Percentiles rank a stretch among this genome's conserved stretches.
Evolutionary conservation across 352 stramenopile genomes (phyloP).

Genomic region (Phytopythium montanum): DNA sequence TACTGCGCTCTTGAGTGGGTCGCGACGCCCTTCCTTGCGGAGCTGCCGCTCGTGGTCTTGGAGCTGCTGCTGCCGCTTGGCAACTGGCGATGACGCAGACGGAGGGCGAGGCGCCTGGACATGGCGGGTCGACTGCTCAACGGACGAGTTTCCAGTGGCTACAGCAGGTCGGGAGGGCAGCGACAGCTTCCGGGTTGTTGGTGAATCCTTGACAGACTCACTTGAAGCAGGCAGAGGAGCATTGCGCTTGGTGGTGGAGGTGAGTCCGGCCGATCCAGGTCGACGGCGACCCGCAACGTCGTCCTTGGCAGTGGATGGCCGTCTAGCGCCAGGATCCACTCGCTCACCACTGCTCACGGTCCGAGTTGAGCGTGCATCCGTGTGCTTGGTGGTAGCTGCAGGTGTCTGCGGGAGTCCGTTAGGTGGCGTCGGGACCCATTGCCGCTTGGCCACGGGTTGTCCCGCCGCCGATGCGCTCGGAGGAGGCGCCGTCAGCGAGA

Average conservation of each 20-base stretch:
- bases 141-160: neutral
- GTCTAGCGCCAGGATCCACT: neutral
- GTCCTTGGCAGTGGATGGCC: neutral
- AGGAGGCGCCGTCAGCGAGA: neutral
- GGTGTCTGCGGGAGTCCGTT: constrained; percentile 12
- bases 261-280: neutral
- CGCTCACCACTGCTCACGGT: neutral
- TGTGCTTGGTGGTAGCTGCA: neutral
- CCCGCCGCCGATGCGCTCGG: neutral
- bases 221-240: neutral
- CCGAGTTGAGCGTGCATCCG: neutral
- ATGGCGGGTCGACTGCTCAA: neutral
- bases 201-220: neutral
- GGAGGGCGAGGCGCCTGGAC: neutral
- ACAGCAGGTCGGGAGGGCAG: neutral
- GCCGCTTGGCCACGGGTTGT: constrained; percentile 5
- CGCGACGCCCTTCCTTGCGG: constrained; percentile 13
- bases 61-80: constrained; percentile 5
- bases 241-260: neutral
- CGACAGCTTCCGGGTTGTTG: neutral
- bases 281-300: neutral
- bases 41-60: constrained; percentile 10
- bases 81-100: neutral
- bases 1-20: constrained; percentile 25
- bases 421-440: constrained; percentile 22